A percentile compares a stretch with the other conserved stretches of the same genome.
Evolutionary conservation across 441 rosid genomes (phyloP).

Genomic region (Bocquillonia castaneifolia): DNA sequence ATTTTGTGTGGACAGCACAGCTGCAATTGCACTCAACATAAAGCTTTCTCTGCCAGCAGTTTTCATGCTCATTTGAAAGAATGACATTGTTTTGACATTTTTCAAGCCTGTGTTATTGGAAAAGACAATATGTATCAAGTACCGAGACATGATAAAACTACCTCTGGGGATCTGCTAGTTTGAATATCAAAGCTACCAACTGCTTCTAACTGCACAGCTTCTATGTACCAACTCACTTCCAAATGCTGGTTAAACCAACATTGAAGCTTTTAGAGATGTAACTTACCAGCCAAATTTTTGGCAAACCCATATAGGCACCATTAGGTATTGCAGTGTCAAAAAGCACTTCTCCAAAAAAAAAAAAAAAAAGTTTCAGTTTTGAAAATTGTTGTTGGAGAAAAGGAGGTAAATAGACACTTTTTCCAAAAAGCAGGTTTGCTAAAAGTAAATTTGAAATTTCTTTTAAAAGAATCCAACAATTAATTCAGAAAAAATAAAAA

Average conservation of each 20-base stretch:
- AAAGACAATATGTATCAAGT: constrained; percentile 5
- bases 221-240: not conserved
- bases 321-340: too few species aligned
- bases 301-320: not conserved
- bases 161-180: not conserved
- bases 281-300: not conserved
- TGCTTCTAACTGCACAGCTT: not conserved
- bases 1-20: constrained; percentile 27
- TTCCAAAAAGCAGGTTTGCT: too few species aligned
- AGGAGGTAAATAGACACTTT: too few species aligned
- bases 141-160: not conserved
- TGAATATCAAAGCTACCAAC: constrained; percentile 1
- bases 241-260: constrained; percentile 2
- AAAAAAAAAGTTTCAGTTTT: too few species aligned
- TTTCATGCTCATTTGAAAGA: constrained; percentile 26
- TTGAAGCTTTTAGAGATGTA: not conserved
- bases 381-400: too few species aligned
- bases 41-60: constrained; percentile 31
- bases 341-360: too few species aligned
- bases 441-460: too few species aligned
- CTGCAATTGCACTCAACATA: constrained; percentile 27
- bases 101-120: constrained; percentile 29
- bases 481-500: too few species aligned
- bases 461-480: too few species aligned
- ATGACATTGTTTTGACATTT: constrained; percentile 24